Conservation (phyloP, 2,329 filamentous ascomycete genomes). For the Monilinia polystroma region DNA sequence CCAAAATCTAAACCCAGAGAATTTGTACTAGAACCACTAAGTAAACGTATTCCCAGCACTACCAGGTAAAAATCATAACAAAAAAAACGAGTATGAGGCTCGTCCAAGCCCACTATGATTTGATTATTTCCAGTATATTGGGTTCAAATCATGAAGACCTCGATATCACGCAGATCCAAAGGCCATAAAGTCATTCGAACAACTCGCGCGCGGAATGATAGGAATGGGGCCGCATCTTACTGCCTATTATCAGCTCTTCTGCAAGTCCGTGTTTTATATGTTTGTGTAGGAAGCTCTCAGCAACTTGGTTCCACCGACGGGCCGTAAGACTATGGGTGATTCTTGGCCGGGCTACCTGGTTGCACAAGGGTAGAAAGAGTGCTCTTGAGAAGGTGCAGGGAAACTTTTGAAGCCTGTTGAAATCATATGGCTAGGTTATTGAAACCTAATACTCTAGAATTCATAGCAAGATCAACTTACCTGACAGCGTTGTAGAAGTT, state of each 20-base stretch:
- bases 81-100: not conserved
- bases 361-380: slow-evolving; percentile 9
- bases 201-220: not conserved
- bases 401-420: not conserved
- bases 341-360: slow-evolving; percentile 2
- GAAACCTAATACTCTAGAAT: not conserved
- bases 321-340: slow-evolving; percentile 2
- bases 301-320: slow-evolving; percentile 3
- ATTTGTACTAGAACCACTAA: not conserved
- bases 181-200: not conserved
- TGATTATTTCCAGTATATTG: slow-evolving; percentile 7
- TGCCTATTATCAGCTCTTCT: slow-evolving; percentile 9
- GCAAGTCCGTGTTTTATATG: slow-evolving; percentile 13
- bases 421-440: not conserved
- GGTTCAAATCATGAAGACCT: slow-evolving; percentile 3
- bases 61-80: not conserved
- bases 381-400: not conserved
- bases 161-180: slow-evolving; percentile 3
- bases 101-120: not conserved
- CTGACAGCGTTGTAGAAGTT: not conserved
- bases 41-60: not conserved
- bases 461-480: not conserved
- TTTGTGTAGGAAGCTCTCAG: slow-evolving; percentile 4
- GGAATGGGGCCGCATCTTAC: slow-evolving; percentile 9
- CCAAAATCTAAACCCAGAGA: slow-evolving; percentile 3